These are phyloP conservation scores for Trametes sanguinea DNA, from an alignment of 768 basidiomycete species.

Conservation along the genomic window DNA sequence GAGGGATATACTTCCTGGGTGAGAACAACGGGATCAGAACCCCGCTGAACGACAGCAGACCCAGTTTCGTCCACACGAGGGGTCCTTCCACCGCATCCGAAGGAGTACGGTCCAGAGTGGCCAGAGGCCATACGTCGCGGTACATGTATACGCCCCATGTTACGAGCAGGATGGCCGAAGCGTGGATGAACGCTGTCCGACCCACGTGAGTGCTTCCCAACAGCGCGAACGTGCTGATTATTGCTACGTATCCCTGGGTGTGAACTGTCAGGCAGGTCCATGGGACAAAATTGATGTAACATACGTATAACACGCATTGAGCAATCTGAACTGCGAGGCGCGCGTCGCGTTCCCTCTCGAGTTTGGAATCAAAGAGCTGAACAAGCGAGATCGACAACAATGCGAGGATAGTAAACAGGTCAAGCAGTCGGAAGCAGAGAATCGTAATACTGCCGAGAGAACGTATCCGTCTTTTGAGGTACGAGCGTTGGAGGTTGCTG, in stretches of 20 bases:
- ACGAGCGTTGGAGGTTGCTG: background rate
- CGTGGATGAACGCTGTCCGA: conserved; percentile 33
- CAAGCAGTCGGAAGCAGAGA: background rate
- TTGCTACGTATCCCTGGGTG: conserved; percentile 34
- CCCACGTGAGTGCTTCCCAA: conserved; percentile 29
- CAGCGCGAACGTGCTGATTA: conserved; percentile 35
- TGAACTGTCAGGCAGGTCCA: background rate
- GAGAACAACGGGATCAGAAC: conserved; percentile 41
- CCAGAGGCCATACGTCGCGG: conserved; percentile 42
- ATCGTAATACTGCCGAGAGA: background rate
- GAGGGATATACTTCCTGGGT: conserved; percentile 42
- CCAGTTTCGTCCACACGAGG: conserved; percentile 41
- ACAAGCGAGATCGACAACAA: background rate
- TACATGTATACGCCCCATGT: conserved; percentile 40
- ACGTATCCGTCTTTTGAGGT: background rate
- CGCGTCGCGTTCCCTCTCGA: background rate
- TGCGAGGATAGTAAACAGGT: background rate
- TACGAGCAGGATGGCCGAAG: conserved; percentile 36
- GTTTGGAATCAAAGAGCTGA: background rate
- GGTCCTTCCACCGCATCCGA: conserved; percentile 36
- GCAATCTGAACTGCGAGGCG: background rate
- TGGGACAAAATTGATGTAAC: background rate
- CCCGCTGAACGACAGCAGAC: conserved; percentile 36
- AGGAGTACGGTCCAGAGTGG: conserved; percentile 37
- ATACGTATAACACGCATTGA: background rate